Conservation (phyloP, 345 rosid species). For the Citrus inodora region DNA sequence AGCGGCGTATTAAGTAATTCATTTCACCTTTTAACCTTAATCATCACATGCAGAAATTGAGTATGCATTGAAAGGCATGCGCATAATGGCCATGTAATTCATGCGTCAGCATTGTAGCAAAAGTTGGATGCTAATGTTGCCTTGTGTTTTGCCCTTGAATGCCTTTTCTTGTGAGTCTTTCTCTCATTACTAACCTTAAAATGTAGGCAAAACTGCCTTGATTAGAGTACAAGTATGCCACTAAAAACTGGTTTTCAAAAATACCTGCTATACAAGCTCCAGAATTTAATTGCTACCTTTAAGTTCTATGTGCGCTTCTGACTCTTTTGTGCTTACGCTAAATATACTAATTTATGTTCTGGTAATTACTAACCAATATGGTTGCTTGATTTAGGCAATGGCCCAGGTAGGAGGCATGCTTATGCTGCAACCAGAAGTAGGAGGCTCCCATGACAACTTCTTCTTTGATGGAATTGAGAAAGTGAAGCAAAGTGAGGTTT, state of each 20-base stretch:
- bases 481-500: conserved; percentile 60
- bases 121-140: too few relatives aligned
- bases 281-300: not conserved
- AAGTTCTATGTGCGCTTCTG: not conserved
- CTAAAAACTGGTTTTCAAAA: too few relatives aligned
- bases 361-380: not conserved
- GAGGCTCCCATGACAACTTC: conserved; percentile 72
- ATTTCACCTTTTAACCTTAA: too few relatives aligned
- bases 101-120: too few relatives aligned
- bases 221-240: too few relatives aligned
- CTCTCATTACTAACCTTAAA: too few relatives aligned
- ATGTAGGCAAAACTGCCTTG: too few relatives aligned
- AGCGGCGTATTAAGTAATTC: too few relatives aligned
- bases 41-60: too few relatives aligned
- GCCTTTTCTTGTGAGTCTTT: not conserved
- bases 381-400: conserved; percentile 62
- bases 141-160: too few relatives aligned
- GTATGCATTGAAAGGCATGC: too few relatives aligned
- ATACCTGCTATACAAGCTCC: not conserved
- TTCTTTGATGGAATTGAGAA: conserved; percentile 80
- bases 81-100: too few relatives aligned
- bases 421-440: conserved; percentile 90
- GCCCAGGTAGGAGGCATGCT: conserved; percentile 91
- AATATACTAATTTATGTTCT: not conserved
- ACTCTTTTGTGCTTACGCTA: not conserved